Evolutionary conservation across 352 stramenopile species (phyloP).

Genomic region (Globisporangium polare): DNA sequence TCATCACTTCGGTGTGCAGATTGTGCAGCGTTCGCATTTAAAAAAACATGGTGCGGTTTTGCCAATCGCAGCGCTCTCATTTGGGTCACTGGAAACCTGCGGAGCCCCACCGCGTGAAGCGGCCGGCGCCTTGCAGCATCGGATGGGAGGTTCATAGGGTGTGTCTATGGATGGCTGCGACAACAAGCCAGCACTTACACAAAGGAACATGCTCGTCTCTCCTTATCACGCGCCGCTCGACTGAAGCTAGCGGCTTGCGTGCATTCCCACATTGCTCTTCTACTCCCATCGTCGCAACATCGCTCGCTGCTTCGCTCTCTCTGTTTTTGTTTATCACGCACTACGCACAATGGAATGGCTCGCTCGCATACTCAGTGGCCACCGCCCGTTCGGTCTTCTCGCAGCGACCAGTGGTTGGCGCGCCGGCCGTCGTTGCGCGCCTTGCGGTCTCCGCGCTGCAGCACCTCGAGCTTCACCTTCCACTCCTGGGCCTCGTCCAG

Average conservation of each 20-base stretch:
- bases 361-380: background rate
- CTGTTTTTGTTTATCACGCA: background rate
- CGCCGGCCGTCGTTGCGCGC: constrained; percentile 66
- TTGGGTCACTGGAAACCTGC: too few relatives aligned
- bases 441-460: constrained; percentile 78
- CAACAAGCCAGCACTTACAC: background rate
- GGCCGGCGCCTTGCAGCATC: background rate
- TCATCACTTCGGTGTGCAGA: too few relatives aligned
- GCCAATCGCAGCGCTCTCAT: too few relatives aligned
- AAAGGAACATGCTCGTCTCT: background rate
- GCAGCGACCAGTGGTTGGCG: constrained; percentile 73
- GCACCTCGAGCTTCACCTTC: constrained; percentile 78
- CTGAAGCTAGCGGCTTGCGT: too few relatives aligned
- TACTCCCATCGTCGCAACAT: background rate
- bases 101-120: too few relatives aligned
- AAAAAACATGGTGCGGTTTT: too few relatives aligned
- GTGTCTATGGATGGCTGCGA: background rate
- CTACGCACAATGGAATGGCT: background rate
- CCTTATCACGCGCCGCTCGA: background rate
- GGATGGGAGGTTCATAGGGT: background rate
- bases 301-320: background rate
- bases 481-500: constrained; percentile 80
- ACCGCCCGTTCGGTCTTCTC: constrained; percentile 27
- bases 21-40: too few relatives aligned
- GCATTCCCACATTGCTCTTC: background rate